Conservation (phyloP, 345 rosid species). For the Eucalyptus pauciflora region DNA sequence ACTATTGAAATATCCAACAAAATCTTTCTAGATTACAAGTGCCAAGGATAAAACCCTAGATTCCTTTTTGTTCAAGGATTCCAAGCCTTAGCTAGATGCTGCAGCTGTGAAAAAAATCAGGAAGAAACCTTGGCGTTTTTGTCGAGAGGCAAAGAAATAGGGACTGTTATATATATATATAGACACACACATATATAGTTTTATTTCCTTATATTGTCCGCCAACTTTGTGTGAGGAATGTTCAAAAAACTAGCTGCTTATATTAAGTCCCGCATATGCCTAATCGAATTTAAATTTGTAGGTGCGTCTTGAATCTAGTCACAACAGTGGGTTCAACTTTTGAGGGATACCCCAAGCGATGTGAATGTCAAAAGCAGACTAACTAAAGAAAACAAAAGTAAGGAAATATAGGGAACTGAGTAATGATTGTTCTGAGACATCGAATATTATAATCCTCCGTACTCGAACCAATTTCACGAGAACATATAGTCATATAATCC, state of each 20-base stretch:
- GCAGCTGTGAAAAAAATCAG: background rate
- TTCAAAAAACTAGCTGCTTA: background rate
- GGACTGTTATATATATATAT: background rate
- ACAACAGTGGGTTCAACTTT: conserved; percentile 21
- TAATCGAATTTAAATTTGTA: background rate
- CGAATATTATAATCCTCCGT: background rate
- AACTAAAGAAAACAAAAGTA: background rate
- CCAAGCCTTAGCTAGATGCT: background rate
- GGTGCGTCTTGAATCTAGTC: background rate
- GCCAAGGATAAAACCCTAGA: background rate
- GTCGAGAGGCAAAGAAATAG: background rate
- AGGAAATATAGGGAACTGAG: background rate
- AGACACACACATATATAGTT: background rate
- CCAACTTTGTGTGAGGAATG: background rate
- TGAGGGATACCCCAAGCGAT: background rate
- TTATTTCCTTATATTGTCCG: background rate
- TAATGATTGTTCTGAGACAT: background rate
- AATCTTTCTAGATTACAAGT: background rate
- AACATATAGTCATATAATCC: background rate
- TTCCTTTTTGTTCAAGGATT: background rate
- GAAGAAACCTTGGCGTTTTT: background rate
- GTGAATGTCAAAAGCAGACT: background rate
- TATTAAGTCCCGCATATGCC: background rate
- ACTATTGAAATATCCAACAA: too few species aligned
- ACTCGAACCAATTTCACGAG: background rate